phyloP scores from a whole-genome alignment of 2,329 filamentous ascomycete genomes.

The Paramyrothecium sp. region DNA sequence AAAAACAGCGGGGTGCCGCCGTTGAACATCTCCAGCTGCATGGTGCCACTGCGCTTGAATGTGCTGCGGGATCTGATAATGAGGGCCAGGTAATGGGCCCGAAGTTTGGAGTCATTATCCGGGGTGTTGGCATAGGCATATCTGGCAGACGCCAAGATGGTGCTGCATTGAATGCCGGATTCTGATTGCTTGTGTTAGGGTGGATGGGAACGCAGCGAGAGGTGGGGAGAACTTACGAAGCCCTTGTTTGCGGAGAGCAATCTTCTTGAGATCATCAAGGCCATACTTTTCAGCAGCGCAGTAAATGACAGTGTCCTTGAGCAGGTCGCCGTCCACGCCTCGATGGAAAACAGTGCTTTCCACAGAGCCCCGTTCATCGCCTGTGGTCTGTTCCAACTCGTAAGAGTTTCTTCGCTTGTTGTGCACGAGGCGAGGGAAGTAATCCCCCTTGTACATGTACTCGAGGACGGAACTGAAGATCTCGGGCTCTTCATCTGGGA shows the following conservation, averaged over 20 bases:
- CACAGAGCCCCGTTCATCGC: slow-evolving; percentile 41
- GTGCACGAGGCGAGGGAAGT: slow-evolving; percentile 79
- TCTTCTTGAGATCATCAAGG: slow-evolving; percentile 78
- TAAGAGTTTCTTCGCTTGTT: slow-evolving; percentile 79
- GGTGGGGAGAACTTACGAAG: slow-evolving; percentile 56
- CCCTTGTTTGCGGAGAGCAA: slow-evolving; percentile 85
- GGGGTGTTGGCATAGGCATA: slow-evolving; percentile 89
- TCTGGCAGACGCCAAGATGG: slow-evolving; percentile 82
- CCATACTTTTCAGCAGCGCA: slow-evolving; percentile 84
- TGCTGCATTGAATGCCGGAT: slow-evolving; percentile 78
- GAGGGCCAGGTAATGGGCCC: slow-evolving; percentile 87
- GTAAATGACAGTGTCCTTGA: slow-evolving; percentile 90
- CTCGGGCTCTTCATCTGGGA: slow-evolving; percentile 85
- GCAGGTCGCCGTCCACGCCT: slow-evolving; percentile 62
- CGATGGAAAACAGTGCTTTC: slow-evolving; percentile 71
- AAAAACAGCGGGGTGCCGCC: slow-evolving; percentile 85
- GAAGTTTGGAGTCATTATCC: slow-evolving; percentile 84
- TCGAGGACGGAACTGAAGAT: slow-evolving; percentile 89
- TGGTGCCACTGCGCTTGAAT: slow-evolving; percentile 91
- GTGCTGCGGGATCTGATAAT: slow-evolving; percentile 86
- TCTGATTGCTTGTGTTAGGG: slow-evolving; percentile 37
- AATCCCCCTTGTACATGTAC: slow-evolving; percentile 92
- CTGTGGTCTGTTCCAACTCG: slow-evolving; percentile 68
- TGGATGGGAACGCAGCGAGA: neutral
- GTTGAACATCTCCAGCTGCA: slow-evolving; percentile 92